Percentiles rank a stretch among this genome's conserved stretches.
These are phyloP conservation scores for Zizania latifolia DNA, from an alignment of 176 grass and related monocot genomes.

Conservation along the genomic window DNA sequence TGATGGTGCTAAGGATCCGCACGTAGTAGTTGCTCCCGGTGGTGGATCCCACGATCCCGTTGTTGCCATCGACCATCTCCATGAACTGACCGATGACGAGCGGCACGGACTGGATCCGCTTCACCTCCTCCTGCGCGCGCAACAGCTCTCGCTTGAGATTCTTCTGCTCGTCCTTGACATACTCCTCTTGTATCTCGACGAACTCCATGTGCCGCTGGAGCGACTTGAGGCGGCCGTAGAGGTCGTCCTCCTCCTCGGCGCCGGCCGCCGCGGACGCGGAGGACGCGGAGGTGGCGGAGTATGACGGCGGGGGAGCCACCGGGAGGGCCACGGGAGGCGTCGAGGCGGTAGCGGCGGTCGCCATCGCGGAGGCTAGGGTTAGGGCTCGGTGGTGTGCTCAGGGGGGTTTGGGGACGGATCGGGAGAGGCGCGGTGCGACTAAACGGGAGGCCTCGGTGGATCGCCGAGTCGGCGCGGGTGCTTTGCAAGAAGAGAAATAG, in stretches of 20 bases:
- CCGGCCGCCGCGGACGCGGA: not conserved
- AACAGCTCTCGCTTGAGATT: conserved; percentile 93
- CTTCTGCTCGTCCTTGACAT: conserved; percentile 98
- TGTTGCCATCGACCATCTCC: conserved; percentile 99
- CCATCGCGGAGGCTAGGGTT: conserved; percentile 27
- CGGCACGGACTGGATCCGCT: conserved; percentile 94
- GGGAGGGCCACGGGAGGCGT: conserved; percentile 18
- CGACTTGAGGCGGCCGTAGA: conserved; percentile 84
- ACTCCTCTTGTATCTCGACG: conserved; percentile 95
- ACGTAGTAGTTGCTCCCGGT: conserved; percentile 98
- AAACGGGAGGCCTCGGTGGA: not conserved
- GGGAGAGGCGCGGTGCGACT: not conserved
- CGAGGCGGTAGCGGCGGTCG: conserved; percentile 24
- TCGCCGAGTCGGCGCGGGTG: not conserved
- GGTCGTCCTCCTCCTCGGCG: conserved; percentile 67
- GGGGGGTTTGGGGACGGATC: conserved; percentile 1
- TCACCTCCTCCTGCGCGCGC: conserved; percentile 96
- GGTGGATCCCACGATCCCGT: conserved; percentile 94
- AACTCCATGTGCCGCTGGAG: conserved; percentile 94
- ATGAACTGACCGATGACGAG: conserved; percentile 99
- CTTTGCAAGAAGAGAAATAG: conserved; percentile 29
- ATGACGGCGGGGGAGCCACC: conserved; percentile 33
- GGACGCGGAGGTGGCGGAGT: conserved; percentile 16
- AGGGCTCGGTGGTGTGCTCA: conserved; percentile 13
- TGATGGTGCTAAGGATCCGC: conserved; percentile 90